Base-by-base conservation (phyloP, 2,329 filamentous ascomycete genomes). In the Thermothelomyces thermophilus region DNA sequence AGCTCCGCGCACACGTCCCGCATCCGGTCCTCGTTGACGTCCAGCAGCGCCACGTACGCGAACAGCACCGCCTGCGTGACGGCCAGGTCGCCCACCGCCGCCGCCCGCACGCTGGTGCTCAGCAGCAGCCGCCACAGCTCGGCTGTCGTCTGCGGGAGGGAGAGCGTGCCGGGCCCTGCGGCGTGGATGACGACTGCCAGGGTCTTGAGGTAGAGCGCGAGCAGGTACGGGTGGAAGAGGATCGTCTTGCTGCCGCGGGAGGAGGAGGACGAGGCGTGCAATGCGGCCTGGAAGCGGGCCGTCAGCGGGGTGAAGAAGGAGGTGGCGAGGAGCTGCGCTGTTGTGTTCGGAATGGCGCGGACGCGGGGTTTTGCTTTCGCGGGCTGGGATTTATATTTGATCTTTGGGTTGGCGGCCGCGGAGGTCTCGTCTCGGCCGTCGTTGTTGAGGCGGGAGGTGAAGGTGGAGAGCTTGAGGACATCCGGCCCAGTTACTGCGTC, bases 241-340 rank as follows among this genome's bases (percentile, higher is more conserved):
- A 90, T 77, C 44, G 82, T 80, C 41, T 70, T 66, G 30, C 72
- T 69, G 13, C 7, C 3, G 17, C 11, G 31, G 6, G 41, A 24
- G 16, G 31, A 34, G n/a, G 64, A 59, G 3, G 64, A 60, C 0
- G 67, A 60, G 0, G 70, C 67, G 40, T 69, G 70, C 39, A 79
- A 65, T 0, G 77, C 83, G 2, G 86, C 74, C 63, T 85, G 86
- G 68, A 93, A 94, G 36, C 88, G 83, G 0, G 85, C 86, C 0
- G 86, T 85, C 9, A 98, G 74, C 0, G 93, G 91, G 56, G 86
- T 86, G 77, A 97, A 96, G 72, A 96, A 93, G 14, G 77, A 79
- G 0, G 82, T 74, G 0, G 83, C 78, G 22, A 97, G 80, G 22
- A 95, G 72, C 44, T 83, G 80, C 34, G 90, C 85, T 0, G 95